Evolutionary conservation across 495 filamentous ascomycete genomes (phyloP).

Genomic region (Oidiodendron maius): DNA sequence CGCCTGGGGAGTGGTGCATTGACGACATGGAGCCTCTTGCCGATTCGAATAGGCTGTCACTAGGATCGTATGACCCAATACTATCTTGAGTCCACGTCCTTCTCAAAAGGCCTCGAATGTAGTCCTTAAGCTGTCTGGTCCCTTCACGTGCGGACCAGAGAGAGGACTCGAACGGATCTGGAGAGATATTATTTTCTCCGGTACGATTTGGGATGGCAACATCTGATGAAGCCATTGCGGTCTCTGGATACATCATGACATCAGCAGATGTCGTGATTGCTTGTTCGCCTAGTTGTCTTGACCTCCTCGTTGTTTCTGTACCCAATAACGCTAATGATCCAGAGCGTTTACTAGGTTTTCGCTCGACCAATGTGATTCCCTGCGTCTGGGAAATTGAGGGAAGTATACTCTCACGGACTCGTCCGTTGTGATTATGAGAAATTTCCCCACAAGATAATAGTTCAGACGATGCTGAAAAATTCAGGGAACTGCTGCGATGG

Average conservation of each 20-base stretch:
- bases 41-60: slow-evolving; percentile 17
- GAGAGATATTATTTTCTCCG: background rate
- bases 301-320: slow-evolving; percentile 11
- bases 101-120: slow-evolving; percentile 8
- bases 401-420: no score
- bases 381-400: no score
- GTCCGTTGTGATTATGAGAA: no score
- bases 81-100: slow-evolving; percentile 6
- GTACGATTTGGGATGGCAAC: background rate
- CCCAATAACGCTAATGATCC: no score
- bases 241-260: slow-evolving; percentile 10
- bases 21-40: slow-evolving; percentile 2
- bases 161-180: slow-evolving; percentile 12
- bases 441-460: no score
- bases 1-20: background rate
- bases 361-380: no score
- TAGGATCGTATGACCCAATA: slow-evolving; percentile 2
- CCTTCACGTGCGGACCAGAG: slow-evolving; percentile 16
- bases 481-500: no score
- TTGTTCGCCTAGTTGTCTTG: slow-evolving; percentile 11
- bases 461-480: no score
- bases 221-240: background rate
- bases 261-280: slow-evolving; percentile 9
- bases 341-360: no score
- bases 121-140: slow-evolving; percentile 15